Conservation (phyloP, 306 rosid genomes). For the Castanospermum australe region DNA sequence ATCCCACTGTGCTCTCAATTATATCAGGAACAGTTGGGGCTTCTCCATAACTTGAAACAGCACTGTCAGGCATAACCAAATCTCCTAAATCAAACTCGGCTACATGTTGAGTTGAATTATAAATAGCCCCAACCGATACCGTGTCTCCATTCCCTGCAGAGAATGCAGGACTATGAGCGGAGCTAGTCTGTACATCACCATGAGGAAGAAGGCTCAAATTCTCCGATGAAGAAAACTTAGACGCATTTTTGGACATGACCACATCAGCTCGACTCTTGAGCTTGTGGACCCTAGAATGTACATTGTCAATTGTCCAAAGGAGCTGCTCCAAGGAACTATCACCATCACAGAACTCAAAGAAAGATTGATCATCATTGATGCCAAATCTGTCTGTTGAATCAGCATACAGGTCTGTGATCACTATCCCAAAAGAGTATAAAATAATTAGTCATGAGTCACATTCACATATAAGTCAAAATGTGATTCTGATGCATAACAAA, state of each 20-base stretch:
- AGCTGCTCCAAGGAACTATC: slow-evolving; percentile 65
- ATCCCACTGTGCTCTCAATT: slow-evolving; percentile 80
- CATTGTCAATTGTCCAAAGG: slow-evolving; percentile 66
- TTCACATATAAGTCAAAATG: slow-evolving; percentile 22
- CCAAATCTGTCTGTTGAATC: slow-evolving; percentile 53
- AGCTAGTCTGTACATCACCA: slow-evolving; percentile 68
- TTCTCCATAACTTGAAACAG: slow-evolving; percentile 74
- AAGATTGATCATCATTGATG: slow-evolving; percentile 41
- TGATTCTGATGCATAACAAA: slow-evolving; percentile 19
- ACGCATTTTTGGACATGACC: slow-evolving; percentile 60
- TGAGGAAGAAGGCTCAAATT: slow-evolving; percentile 72
- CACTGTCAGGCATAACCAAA: slow-evolving; percentile 63
- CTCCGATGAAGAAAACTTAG: slow-evolving; percentile 72
- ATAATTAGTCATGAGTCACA: slow-evolving; percentile 1
- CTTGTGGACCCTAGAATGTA: slow-evolving; percentile 67
- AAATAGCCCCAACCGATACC: slow-evolving; percentile 56
- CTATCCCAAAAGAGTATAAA: slow-evolving; percentile 36
- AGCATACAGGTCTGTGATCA: slow-evolving; percentile 41
- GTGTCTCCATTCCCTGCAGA: slow-evolving; percentile 71
- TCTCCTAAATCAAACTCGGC: slow-evolving; percentile 67
- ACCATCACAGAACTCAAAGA: slow-evolving; percentile 48
- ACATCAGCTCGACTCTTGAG: slow-evolving; percentile 58
- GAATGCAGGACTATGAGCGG: slow-evolving; percentile 67
- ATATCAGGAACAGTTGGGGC: slow-evolving; percentile 71
- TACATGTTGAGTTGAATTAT: slow-evolving; percentile 44